Conservation (phyloP, 768 basidiomycete species). For the Mycena galericulata region DNA sequence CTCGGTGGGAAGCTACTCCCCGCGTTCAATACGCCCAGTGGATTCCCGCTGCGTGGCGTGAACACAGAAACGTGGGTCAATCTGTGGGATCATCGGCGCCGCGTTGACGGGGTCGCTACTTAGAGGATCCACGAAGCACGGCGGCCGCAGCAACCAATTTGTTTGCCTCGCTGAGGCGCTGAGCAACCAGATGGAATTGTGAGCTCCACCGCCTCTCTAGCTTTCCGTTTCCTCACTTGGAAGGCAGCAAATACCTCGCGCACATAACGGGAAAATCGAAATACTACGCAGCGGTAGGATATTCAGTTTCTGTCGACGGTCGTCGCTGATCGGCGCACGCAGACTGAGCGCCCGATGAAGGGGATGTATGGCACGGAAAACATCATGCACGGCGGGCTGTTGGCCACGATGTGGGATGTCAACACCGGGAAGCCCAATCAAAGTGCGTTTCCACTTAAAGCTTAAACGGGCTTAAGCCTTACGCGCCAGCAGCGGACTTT, state of each 20-base stretch:
- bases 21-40: slow-evolving; percentile 66
- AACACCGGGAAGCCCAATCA: slow-evolving; percentile 18
- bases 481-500: slow-evolving; percentile 47
- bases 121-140: slow-evolving; percentile 13
- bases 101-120: neutral
- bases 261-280: slow-evolving; percentile 58
- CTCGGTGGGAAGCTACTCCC: slow-evolving; percentile 68
- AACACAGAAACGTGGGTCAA: slow-evolving; percentile 57
- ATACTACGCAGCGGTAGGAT: slow-evolving; percentile 45
- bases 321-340: neutral
- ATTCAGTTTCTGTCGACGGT: neutral
- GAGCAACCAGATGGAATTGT: slow-evolving; percentile 60
- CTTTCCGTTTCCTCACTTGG: neutral
- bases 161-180: slow-evolving; percentile 55
- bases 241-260: slow-evolving; percentile 59
- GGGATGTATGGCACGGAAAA: slow-evolving; percentile 40
- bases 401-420: slow-evolving; percentile 28
- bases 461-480: neutral
- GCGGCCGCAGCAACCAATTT: neutral
- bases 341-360: slow-evolving; percentile 44
- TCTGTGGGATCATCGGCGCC: slow-evolving; percentile 35
- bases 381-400: slow-evolving; percentile 34
- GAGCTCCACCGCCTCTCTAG: neutral
- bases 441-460: slow-evolving; percentile 1
- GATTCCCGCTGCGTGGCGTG: slow-evolving; percentile 68